Conservation (phyloP, 2,329 filamentous ascomycete genomes). For the Ascochyta viciae-villosae region DNA sequence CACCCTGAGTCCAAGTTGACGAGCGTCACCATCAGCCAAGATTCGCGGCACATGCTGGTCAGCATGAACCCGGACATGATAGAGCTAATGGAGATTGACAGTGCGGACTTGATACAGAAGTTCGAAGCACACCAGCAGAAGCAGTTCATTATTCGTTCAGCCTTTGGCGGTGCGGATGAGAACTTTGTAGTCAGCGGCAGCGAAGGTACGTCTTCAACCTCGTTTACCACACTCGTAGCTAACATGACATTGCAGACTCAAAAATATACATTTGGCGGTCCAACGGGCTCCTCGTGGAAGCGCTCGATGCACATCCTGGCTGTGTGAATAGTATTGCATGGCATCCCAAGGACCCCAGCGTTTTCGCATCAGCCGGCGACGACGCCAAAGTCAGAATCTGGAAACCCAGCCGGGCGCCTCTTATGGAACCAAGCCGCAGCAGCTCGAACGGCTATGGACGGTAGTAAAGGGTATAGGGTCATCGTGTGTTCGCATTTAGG, state of each 20-base stretch:
- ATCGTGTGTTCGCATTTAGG: neutral
- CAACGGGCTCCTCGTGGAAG: conserved; percentile 77
- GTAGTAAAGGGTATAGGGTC: conserved; percentile 9
- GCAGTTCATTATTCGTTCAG: conserved; percentile 79
- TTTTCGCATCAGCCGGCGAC: conserved; percentile 92
- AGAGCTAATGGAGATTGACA: conserved; percentile 78
- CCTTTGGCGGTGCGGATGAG: conserved; percentile 88
- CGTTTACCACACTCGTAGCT: neutral
- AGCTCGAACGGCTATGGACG: conserved; percentile 32
- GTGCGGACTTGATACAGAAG: conserved; percentile 72
- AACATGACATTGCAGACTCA: conserved; percentile 57
- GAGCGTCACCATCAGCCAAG: conserved; percentile 79
- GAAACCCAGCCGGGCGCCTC: conserved; percentile 32
- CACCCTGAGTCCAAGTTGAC: conserved; percentile 74
- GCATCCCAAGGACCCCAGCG: conserved; percentile 81
- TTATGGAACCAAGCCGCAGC: conserved; percentile 14
- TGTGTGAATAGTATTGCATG: conserved; percentile 88
- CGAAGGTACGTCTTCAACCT: conserved; percentile 68
- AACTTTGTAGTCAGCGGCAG: conserved; percentile 92
- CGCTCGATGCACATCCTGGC: conserved; percentile 76
- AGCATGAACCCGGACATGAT: conserved; percentile 81
- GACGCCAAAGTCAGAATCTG: conserved; percentile 86
- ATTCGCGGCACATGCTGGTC: conserved; percentile 82
- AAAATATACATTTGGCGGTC: conserved; percentile 91
- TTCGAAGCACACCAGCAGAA: conserved; percentile 80